These are phyloP conservation scores for Persicaria maculosa DNA, from an alignment of 148 eudicot species.

Conservation along the genomic window DNA sequence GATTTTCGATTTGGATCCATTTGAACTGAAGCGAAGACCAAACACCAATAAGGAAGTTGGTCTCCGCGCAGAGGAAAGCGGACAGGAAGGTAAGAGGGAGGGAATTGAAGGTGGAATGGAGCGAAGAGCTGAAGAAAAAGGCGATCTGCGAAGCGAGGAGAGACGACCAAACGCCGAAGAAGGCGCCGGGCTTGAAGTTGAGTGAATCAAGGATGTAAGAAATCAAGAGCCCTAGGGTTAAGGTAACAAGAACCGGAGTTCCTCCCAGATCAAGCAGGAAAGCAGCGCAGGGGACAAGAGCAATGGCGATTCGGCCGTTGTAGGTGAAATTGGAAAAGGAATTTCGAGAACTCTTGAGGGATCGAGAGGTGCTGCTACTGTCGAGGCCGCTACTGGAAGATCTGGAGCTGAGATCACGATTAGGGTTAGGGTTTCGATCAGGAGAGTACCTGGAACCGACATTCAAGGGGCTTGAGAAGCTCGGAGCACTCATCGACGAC, in stretches of 20 bases:
- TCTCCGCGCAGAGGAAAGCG: constrained; percentile 34
- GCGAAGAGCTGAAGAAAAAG: constrained; percentile 55
- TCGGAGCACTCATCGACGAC: constrained; percentile 45
- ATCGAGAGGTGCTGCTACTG: constrained; percentile 25
- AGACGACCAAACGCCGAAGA: constrained; percentile 80
- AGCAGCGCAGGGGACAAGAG: constrained; percentile 63
- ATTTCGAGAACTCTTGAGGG: constrained; percentile 38
- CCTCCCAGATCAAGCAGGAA: constrained; percentile 92
- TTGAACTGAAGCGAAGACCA: constrained; percentile 96
- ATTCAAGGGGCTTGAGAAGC: constrained; percentile 37
- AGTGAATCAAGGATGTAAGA: constrained; percentile 84
- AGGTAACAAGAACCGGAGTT: constrained; percentile 52
- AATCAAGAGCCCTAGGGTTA: constrained; percentile 55
- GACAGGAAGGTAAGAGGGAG: constrained; percentile 44
- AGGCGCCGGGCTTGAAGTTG: constrained; percentile 68
- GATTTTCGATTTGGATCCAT: constrained; percentile 86
- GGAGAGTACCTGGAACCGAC: constrained; percentile 27
- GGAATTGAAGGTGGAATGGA: constrained; percentile 44
- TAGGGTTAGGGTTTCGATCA: constrained; percentile 33
- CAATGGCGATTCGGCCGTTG: constrained; percentile 62
- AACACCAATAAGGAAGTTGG: constrained; percentile 70
- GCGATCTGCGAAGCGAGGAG: constrained; percentile 68
- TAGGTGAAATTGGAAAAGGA: constrained; percentile 45
- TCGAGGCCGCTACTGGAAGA: constrained; percentile 16
- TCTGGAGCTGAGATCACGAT: constrained; percentile 16